Evolutionary conservation across 176 grass and related monocot species (phyloP).

Genomic region (Aegilops umbellulata): DNA sequence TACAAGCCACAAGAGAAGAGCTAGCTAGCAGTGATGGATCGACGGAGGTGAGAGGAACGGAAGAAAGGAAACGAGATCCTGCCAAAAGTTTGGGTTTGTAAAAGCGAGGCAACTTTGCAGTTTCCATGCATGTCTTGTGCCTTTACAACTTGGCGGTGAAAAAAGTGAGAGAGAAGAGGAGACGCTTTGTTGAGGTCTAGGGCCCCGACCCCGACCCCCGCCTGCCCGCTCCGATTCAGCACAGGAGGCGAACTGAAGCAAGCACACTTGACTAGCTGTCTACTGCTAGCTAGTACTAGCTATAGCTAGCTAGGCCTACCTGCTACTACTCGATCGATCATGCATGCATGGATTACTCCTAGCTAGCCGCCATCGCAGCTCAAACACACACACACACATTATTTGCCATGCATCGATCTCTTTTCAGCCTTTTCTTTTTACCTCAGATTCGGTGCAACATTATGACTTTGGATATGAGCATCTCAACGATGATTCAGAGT

Average conservation of each 20-base stretch:
- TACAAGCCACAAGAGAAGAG: too few relatives aligned
- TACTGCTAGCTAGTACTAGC: background rate
- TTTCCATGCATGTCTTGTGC: background rate
- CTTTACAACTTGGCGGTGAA: slow-evolving; percentile 16
- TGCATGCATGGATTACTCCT: background rate
- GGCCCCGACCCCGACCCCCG: background rate
- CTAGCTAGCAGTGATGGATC: background rate
- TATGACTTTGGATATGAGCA: background rate
- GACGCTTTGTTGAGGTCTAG: background rate
- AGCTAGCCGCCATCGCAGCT: background rate
- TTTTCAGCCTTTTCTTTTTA: slow-evolving; percentile 33
- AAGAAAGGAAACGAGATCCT: slow-evolving; percentile 15
- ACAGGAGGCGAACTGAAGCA: background rate
- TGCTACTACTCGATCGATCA: background rate
- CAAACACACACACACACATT: background rate
- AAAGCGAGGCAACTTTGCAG: slow-evolving; percentile 37
- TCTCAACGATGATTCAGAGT: background rate
- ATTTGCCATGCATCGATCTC: background rate
- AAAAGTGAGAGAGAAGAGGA: background rate
- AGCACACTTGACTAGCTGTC: background rate
- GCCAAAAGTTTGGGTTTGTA: slow-evolving; percentile 13
- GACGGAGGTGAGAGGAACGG: background rate
- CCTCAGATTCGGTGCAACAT: slow-evolving; percentile 15
- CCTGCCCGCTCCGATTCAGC: background rate
- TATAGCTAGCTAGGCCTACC: background rate